These are phyloP conservation scores for Botrytis cinerea DNA, from an alignment of 2,329 filamentous ascomycete genomes.

Conservation along the genomic window DNA sequence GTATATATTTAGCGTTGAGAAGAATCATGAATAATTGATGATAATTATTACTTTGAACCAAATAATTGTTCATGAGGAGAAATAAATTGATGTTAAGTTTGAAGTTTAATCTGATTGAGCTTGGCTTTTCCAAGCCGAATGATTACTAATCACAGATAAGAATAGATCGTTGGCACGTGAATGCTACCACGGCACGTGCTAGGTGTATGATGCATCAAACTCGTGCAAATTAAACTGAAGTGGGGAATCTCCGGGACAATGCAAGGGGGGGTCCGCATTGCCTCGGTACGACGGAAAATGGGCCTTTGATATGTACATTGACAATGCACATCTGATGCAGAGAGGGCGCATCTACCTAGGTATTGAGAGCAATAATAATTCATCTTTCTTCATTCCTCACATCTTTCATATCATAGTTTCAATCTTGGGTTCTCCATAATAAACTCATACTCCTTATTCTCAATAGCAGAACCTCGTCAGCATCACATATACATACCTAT, in stretches of 20 bases:
- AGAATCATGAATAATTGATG: conserved; percentile 32
- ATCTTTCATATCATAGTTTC: conserved; percentile 1
- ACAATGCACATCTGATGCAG: conserved; percentile 21
- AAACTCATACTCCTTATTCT: conserved; percentile 8
- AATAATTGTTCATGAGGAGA: background rate
- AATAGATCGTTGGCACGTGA: background rate
- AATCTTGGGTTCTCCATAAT: conserved; percentile 4
- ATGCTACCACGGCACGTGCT: background rate
- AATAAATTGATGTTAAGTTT: conserved; percentile 4
- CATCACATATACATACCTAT: conserved; percentile 15
- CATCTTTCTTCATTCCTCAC: conserved; percentile 23
- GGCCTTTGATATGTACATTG: conserved; percentile 4
- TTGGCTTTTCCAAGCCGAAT: background rate
- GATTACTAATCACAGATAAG: conserved; percentile 6
- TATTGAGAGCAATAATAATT: conserved; percentile 1
- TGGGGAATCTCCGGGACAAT: background rate
- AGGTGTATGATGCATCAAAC: background rate
- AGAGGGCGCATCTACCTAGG: background rate
- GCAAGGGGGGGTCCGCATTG: conserved; percentile 10
- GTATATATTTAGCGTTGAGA: conserved; percentile 8
- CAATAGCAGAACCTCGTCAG: conserved; percentile 7
- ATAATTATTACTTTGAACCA: conserved; percentile 25
- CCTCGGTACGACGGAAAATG: conserved; percentile 26
- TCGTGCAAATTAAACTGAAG: background rate
- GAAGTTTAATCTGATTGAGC: conserved; percentile 6